Evolutionary conservation across 2,329 filamentous ascomycete species (phyloP).

Genomic region (Apiospora hydei): DNA sequence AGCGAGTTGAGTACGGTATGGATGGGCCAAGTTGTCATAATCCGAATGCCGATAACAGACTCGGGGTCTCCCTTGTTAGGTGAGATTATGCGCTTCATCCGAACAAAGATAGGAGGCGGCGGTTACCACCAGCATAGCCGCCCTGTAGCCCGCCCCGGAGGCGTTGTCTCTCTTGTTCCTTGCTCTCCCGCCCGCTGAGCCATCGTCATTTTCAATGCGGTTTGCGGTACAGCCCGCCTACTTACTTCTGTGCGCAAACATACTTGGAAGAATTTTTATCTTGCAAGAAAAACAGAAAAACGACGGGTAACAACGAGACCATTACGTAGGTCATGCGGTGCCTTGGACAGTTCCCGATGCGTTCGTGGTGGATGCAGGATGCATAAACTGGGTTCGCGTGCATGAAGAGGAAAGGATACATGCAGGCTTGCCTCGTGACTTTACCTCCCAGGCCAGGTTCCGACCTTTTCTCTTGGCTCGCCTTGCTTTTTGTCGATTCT

Average conservation of each 20-base stretch:
- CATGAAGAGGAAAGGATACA: slow-evolving; percentile 2
- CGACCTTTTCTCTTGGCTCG: slow-evolving; percentile 5
- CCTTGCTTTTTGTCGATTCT: background rate
- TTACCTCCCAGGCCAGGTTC: background rate
- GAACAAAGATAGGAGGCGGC: slow-evolving; percentile 16
- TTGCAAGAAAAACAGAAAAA: background rate
- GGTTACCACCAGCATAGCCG: slow-evolving; percentile 18
- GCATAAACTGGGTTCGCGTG: slow-evolving; percentile 15
- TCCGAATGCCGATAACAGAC: background rate
- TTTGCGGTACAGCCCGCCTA: background rate
- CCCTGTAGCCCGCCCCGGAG: background rate
- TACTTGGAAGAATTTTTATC: background rate
- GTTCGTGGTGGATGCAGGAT: slow-evolving; percentile 16
- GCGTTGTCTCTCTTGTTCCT: background rate
- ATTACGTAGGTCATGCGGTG: slow-evolving; percentile 12
- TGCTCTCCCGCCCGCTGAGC: background rate
- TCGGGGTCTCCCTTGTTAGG: slow-evolving; percentile 1
- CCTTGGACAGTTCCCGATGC: background rate
- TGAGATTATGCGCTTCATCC: slow-evolving; percentile 12
- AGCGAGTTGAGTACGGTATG: background rate
- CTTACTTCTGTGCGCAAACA: background rate
- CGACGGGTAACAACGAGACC: background rate
- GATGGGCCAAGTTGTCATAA: background rate
- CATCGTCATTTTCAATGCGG: slow-evolving; percentile 10
- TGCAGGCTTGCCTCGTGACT: slow-evolving; percentile 14